Evolutionary conservation across 345 rosid genomes (phyloP), one percentile per base, ranked within the genome.

Genomic region (Aethionema arabicum): DNA sequence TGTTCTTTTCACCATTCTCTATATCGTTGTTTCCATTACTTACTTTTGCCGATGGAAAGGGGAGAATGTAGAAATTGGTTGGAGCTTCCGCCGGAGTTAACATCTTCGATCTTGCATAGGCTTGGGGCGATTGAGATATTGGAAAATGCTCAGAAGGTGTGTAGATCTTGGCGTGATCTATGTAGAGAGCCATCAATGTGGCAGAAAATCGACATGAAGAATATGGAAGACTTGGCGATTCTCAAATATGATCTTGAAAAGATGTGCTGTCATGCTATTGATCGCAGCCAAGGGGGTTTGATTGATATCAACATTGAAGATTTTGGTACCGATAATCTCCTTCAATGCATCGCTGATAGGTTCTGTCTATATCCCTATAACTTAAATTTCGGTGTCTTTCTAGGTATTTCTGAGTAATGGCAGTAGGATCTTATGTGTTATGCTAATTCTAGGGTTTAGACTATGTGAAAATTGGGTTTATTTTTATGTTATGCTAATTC

Each of bases 51-150:
- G 36, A 32, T n/a, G 32, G 32, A 30, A 21, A 44, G 5, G 21
- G 60, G 49, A 35, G 56, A 36, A 37, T 21, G 8, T n/a, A 46
- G 63, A 37, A 47, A 81, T 67, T 87, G 88, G 88, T 54, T 55
- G 60, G 81, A 75, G 51, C 86, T 84, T 15, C 88, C 85, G 0
- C 62, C n/a, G n/a, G n/a, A n/a, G n/a, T n/a, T n/a, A n/a, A n/a
- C n/a, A n/a, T n/a, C n/a, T n/a, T n/a, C n/a, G 46, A 88, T 88
- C 5, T 31, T 88, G 2, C 59, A n/a, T 10, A 69, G 65, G 59
- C 51, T 81, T 3, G 84, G 83, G 0, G 67, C 68, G 47, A 11
- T 75, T 4, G 81, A 77, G 45, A 72, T 84, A 3, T 33, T 88
- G 12, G 50, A 38, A 47, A 79, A 33, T 13, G 88, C 71, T 2